Conservation (phyloP, 768 basidiomycete species). For the Hirschioporus abietinus region DNA sequence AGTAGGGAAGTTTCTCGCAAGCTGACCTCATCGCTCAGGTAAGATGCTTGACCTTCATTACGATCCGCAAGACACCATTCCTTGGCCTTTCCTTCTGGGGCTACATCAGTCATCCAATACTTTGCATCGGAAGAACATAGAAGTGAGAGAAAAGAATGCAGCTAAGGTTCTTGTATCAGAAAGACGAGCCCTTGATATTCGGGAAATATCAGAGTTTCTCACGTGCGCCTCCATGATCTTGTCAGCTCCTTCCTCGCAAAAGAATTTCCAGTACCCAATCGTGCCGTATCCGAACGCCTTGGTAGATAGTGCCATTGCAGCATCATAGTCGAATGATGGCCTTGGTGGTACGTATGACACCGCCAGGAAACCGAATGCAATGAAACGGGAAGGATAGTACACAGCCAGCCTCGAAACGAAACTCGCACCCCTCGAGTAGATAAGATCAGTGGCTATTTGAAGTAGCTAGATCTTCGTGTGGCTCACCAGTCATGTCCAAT, state of each 20-base stretch:
- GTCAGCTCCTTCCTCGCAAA: constrained; percentile 27
- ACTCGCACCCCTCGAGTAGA: constrained; percentile 30
- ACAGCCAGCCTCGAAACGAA: constrained; percentile 32
- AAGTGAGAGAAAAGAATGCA: constrained; percentile 34
- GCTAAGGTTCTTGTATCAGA: constrained; percentile 18
- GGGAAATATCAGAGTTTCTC: constrained; percentile 19
- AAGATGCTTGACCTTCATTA: constrained; percentile 23
- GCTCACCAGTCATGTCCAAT: constrained; percentile 32
- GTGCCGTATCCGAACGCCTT: constrained; percentile 30
- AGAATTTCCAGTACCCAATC: constrained; percentile 38
- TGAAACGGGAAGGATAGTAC: constrained; percentile 34
- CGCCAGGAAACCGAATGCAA: constrained; percentile 32
- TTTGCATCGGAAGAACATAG: constrained; percentile 29
- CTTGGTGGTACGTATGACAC: constrained; percentile 29
- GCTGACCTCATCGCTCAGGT: constrained; percentile 28
- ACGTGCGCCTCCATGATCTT: constrained; percentile 26
- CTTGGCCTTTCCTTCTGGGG: constrained; percentile 30
- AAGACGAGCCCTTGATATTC: background rate
- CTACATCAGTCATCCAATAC: constrained; percentile 18
- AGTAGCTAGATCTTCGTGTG: background rate
- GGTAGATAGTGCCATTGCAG: constrained; percentile 22
- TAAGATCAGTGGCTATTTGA: background rate
- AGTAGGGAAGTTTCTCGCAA: too few species aligned
- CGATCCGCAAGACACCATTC: constrained; percentile 23
- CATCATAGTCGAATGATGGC: constrained; percentile 21